Percentiles rank a stretch among this genome's conserved stretches.
phyloP scores from a whole-genome alignment of 768 basidiomycete species.

The Dictyophora rubrovolvata region DNA sequence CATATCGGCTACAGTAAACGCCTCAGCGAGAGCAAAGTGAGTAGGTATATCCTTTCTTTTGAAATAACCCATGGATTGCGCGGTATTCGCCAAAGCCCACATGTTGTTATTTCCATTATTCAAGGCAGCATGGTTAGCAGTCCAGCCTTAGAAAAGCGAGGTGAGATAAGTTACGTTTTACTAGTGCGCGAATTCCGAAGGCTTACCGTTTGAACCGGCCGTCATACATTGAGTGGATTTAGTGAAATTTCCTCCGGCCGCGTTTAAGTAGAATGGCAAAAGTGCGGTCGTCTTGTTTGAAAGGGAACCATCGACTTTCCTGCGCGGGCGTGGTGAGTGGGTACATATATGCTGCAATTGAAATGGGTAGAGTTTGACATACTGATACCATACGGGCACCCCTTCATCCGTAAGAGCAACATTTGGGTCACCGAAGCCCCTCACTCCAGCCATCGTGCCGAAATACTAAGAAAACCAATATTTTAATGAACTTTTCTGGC shows the following conservation, averaged over 20 bases:
- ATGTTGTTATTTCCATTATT: conserved; percentile 10
- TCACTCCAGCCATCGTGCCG: conserved; percentile 12
- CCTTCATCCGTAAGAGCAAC: conserved; percentile 7
- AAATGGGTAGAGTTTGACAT: background rate
- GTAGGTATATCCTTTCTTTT: conserved; percentile 10
- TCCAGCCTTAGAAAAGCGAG: background rate
- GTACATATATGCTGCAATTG: background rate
- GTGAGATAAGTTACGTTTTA: background rate
- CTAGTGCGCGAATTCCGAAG: background rate
- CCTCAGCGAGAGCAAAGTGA: conserved; percentile 12
- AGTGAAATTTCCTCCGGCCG: conserved; percentile 7
- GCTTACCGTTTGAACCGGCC: conserved; percentile 11
- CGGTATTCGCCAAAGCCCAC: conserved; percentile 10
- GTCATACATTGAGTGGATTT: conserved; percentile 12
- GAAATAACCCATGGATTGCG: conserved; percentile 9
- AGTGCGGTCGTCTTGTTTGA: conserved; percentile 8
- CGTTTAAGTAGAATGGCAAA: conserved; percentile 11
- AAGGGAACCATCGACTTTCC: conserved; percentile 6
- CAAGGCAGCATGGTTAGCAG: conserved; percentile 10
- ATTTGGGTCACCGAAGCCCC: conserved; percentile 14
- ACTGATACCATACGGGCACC: conserved; percentile 9
- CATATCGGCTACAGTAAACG: conserved; percentile 13
- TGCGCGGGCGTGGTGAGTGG: background rate
- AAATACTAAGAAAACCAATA: conserved; percentile 6
- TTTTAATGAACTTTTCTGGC: background rate